Base-by-base conservation (phyloP, 768 basidiomycete genomes). In the Tulasnella sp. region DNA sequence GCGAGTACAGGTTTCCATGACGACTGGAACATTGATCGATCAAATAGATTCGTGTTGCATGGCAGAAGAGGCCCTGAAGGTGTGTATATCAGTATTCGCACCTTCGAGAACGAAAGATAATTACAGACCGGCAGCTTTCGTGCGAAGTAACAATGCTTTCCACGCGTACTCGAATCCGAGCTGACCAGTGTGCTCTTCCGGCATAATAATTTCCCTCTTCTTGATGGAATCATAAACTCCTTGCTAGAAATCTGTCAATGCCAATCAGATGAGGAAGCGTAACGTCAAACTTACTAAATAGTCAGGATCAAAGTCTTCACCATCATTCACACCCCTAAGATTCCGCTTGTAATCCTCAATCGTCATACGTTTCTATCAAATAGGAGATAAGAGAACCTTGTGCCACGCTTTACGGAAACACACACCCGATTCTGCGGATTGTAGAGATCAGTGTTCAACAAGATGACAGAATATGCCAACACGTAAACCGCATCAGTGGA, bases 151-250 rank as follows among this genome's bases (percentile, higher is more conserved):
- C 8, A 99, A 70, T 58, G 96, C 91, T 63, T 95, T 96, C 95
- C 95, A 99, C 15, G 95, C 93, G 63, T 93, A 95, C 59, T 98
- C 95, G 63, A 99, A 99, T 7, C 95, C 95, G 39, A 93, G 74
- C 61, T 89, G 88, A 1, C 93, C 95, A 7, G 81, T 85, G 60
- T 99, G 95, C 59, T 99, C 95, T 65, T 96, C 91, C 0, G 95
- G 93, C 79, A 99, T 83, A 44, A 98, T 75, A 48, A 99, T 96
- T 67, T 99, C 95, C 37, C 80, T 72, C 66, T 85, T 91, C 46
- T 85, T 79, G 60, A 99, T 95, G 1, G 87, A 90, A 58, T 98
- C 91, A 58, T 89, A 98, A 45, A 98, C 88, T 37, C 73, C 74
- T 70, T 81, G 78, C 92, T 95, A 61, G 7, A 34, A 25, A 24